Base-by-base conservation (phyloP, 208 protist species). In the Leishmania braziliensis region DNA sequence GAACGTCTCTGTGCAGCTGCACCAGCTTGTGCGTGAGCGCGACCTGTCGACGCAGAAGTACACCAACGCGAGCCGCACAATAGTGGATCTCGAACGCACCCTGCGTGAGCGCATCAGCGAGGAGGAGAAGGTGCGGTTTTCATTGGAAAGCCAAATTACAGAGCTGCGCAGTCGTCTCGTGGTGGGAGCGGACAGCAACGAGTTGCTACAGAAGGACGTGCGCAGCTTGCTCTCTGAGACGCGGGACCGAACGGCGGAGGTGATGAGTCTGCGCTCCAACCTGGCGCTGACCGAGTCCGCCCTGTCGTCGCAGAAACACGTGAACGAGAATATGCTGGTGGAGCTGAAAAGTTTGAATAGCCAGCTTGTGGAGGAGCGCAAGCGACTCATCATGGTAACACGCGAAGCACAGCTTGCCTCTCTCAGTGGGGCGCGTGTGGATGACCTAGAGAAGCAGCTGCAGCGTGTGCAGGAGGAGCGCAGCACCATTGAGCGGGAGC, bases 21-120 rank as follows among this genome's bases (percentile, higher is more conserved):
- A 97, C 72, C 95, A 97, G 66, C 86, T 96, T 46, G 87, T 96
- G 75, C 90, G 91, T 14, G 93, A 98, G 86, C 91, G 95, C 23
- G 95, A 98, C 77, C 53, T 95, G 33, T 87, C 92, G 0, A 72
- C 75, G 60, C 91, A 97, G 85, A 95, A 95, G 79, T 86, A 88
- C 51, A 80, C 86, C 16, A 88, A 92, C 29, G 84, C 88, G 20
- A 86, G 91, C 79, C 84, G 90, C 29, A 88, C 84, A 53, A 89
- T 90, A 58, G 39, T 66, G 4, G 88, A 92, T 46, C 82, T 95
- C n/a, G 90, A 96, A 84, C 81, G 87, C 54, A 90, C 84, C 58
- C 77, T 97, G 78, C 86, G 93, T 43, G 76, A 89, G 29, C 90
- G 85, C 53, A 73, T 89, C 26, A 73, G 77, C 9, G 91, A 96